These are phyloP conservation scores for Boletellus ananiceps DNA, from an alignment of 768 basidiomycete species.

Conservation along the genomic window DNA sequence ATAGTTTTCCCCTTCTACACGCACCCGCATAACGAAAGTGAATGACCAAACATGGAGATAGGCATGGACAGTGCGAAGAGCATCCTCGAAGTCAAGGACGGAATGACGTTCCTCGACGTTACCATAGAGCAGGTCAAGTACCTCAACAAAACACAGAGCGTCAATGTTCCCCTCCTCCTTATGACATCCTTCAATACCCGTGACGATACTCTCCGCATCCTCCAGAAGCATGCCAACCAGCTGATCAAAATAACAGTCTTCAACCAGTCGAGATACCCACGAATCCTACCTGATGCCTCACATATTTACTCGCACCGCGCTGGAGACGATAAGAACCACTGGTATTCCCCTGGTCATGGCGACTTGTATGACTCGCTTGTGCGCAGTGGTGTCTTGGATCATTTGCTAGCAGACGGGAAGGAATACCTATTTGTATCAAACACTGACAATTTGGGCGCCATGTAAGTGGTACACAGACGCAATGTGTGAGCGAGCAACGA, in stretches of 20 bases:
- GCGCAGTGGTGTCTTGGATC: conserved; percentile 88
- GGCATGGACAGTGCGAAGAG: conserved; percentile 86
- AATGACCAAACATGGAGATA: conserved; percentile 21
- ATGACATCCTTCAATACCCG: conserved; percentile 99
- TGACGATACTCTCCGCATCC: conserved; percentile 92
- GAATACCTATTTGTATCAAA: conserved; percentile 98
- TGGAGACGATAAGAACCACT: conserved; percentile 81
- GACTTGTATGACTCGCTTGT: conserved; percentile 90
- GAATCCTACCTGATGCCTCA: conserved; percentile 85
- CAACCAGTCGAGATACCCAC: conserved; percentile 92
- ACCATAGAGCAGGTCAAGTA: conserved; percentile 94
- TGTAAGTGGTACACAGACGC: conserved; percentile 42
- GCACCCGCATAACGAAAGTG: background rate
- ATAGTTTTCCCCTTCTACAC: background rate
- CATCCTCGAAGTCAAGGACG: conserved; percentile 93
- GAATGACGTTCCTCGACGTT: conserved; percentile 96
- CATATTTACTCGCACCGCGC: conserved; percentile 77
- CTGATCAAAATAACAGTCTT: conserved; percentile 89
- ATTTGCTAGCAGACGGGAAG: conserved; percentile 86
- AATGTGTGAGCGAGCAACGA: conserved; percentile 2
- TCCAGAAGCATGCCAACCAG: conserved; percentile 95
- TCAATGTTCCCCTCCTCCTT: conserved; percentile 94
- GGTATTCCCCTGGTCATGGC: conserved; percentile 98
- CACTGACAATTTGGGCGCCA: conserved; percentile 93
- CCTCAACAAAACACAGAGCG: conserved; percentile 76